These are phyloP conservation scores for Colletotrichum siamense DNA, from an alignment of 2,329 filamentous ascomycete species.

Conservation along the genomic window DNA sequence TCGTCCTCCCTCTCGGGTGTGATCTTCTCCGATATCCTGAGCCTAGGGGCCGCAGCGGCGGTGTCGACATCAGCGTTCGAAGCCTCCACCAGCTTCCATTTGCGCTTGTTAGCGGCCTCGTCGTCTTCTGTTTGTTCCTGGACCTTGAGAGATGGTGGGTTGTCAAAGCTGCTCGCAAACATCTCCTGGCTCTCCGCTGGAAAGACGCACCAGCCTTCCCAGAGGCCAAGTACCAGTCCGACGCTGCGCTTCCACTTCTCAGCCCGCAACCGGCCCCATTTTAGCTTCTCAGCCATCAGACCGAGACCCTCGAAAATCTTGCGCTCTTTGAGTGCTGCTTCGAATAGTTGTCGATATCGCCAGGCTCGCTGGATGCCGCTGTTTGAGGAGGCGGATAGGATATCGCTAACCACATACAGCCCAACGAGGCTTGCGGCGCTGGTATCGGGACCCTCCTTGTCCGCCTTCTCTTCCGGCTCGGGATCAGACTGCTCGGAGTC, in stretches of 20 bases:
- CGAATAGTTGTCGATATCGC: slow-evolving; percentile 84
- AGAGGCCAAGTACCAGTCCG: slow-evolving; percentile 70
- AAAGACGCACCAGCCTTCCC: slow-evolving; percentile 77
- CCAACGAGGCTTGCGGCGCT: slow-evolving; percentile 80
- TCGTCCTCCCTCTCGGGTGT: slow-evolving; percentile 38
- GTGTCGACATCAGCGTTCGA: slow-evolving; percentile 21
- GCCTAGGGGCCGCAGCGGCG: neutral
- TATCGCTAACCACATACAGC: slow-evolving; percentile 79
- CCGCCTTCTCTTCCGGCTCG: slow-evolving; percentile 41
- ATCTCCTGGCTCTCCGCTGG: slow-evolving; percentile 74
- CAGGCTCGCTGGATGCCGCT: slow-evolving; percentile 83
- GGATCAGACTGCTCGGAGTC: slow-evolving; percentile 41
- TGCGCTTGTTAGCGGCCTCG: slow-evolving; percentile 41
- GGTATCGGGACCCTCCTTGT: slow-evolving; percentile 60
- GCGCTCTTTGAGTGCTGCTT: slow-evolving; percentile 70
- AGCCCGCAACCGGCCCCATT: slow-evolving; percentile 81
- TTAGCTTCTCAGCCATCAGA: slow-evolving; percentile 70
- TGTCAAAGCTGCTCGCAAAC: slow-evolving; percentile 74
- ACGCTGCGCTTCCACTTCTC: slow-evolving; percentile 87
- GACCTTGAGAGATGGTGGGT: slow-evolving; percentile 58
- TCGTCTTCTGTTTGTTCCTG: slow-evolving; percentile 31
- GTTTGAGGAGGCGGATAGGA: slow-evolving; percentile 78
- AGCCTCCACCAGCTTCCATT: slow-evolving; percentile 58
- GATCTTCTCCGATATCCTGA: slow-evolving; percentile 13
- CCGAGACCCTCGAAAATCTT: slow-evolving; percentile 80